phyloP scores from a whole-genome alignment of 441 rosid genomes.

The Metrosideros polymorpha region DNA sequence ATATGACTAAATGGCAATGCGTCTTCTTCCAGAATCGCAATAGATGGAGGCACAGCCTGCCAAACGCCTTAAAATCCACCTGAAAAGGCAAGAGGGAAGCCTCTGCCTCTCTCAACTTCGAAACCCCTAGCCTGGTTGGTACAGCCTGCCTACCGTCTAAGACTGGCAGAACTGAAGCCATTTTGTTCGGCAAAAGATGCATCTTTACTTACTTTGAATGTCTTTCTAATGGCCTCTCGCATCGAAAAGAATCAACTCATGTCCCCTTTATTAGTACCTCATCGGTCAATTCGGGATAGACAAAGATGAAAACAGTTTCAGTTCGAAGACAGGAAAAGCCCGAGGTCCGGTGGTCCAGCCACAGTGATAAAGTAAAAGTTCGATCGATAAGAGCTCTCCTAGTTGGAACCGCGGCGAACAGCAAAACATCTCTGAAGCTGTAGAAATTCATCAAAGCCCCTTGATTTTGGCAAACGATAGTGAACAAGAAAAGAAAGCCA shows the following conservation, averaged over 20 bases:
- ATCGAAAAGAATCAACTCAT: not conserved
- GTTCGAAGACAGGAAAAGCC: not conserved
- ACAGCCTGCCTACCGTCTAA: not conserved
- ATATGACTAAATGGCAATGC: not conserved
- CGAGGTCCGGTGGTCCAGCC: not conserved
- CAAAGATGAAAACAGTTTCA: not conserved
- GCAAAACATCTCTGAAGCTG: not conserved
- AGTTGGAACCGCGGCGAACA: not conserved
- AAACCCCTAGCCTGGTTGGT: not conserved
- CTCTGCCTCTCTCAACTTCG: not conserved
- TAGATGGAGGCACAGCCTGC: not conserved
- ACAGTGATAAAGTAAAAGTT: not conserved
- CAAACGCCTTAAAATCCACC: not conserved
- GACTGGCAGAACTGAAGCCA: not conserved
- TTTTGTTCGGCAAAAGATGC: not conserved
- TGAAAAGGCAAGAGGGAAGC: not conserved
- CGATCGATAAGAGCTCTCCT: not conserved
- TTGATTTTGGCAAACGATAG: not conserved
- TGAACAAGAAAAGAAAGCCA: not conserved
- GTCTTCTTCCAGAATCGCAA: not conserved
- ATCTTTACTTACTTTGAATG: not conserved
- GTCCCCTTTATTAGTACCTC: not conserved
- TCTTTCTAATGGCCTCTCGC: not conserved
- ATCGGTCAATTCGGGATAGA: not conserved
- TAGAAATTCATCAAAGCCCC: not conserved